These are phyloP conservation scores for Solanum ossicruentum DNA, from an alignment of 257 asterid species.

Conservation along the genomic window DNA sequence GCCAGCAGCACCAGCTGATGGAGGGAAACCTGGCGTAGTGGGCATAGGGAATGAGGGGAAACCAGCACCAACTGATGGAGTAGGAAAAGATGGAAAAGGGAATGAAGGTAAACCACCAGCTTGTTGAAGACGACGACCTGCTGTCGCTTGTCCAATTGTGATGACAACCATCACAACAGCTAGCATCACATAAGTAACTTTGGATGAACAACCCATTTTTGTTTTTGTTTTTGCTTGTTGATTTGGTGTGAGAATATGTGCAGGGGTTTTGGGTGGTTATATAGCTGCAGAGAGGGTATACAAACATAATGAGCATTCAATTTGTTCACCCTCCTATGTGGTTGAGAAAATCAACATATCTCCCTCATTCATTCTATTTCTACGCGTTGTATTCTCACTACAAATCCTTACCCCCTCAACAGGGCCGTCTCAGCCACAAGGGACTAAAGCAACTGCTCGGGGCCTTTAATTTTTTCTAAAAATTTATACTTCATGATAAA, in stretches of 20 bases:
- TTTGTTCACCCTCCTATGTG: neutral
- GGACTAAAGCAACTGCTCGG: too few relatives aligned
- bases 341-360: neutral
- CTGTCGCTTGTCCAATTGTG: constrained; percentile 1
- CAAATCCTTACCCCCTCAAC: neutral
- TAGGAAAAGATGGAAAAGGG: neutral
- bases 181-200: neutral
- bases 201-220: constrained; percentile 8
- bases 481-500: too few relatives aligned
- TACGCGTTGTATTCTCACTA: neutral
- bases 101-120: neutral
- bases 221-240: neutral
- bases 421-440: too few relatives aligned
- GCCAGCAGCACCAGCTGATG: neutral
- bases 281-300: neutral
- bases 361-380: neutral
- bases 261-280: neutral
- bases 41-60: neutral
- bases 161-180: neutral
- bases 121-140: constrained; percentile 13
- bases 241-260: neutral
- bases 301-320: neutral
- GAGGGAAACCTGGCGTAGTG: neutral
- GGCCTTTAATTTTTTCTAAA: too few relatives aligned
- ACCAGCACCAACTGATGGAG: neutral